Evolutionary conservation across 257 asterid species (phyloP).

Genomic region (Solanum arcanum): DNA sequence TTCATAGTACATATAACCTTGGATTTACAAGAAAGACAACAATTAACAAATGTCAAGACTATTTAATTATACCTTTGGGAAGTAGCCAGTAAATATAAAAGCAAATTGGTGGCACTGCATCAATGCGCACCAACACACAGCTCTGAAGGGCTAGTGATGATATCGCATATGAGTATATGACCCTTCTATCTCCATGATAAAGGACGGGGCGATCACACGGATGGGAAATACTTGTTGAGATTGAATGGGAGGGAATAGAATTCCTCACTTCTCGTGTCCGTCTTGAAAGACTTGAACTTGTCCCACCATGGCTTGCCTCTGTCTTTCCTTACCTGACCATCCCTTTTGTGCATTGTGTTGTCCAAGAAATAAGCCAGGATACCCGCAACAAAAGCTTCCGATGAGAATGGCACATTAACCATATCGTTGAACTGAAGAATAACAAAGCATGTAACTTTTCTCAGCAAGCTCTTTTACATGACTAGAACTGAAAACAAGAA

Average conservation of each 20-base stretch:
- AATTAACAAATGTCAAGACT: neutral
- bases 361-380: constrained; percentile 74
- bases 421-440: constrained; percentile 69
- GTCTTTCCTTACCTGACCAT: constrained; percentile 48
- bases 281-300: constrained; percentile 62
- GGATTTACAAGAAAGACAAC: neutral
- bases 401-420: constrained; percentile 70
- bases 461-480: neutral
- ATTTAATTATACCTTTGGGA: neutral
- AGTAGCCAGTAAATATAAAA: neutral
- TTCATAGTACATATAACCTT: neutral
- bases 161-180: neutral
- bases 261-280: constrained; percentile 77
- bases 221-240: constrained; percentile 88
- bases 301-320: constrained; percentile 99
- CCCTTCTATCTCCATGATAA: constrained; percentile 1
- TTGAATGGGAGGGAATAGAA: constrained; percentile 90
- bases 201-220: constrained; percentile 28
- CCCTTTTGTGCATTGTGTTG: constrained; percentile 73
- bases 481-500: neutral
- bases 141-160: constrained; percentile 1
- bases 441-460: neutral
- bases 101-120: neutral
- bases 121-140: neutral
- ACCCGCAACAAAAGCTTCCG: constrained; percentile 90